Base-by-base conservation (phyloP, 2,329 filamentous ascomycete species). In the Aspergillus tamarii region DNA sequence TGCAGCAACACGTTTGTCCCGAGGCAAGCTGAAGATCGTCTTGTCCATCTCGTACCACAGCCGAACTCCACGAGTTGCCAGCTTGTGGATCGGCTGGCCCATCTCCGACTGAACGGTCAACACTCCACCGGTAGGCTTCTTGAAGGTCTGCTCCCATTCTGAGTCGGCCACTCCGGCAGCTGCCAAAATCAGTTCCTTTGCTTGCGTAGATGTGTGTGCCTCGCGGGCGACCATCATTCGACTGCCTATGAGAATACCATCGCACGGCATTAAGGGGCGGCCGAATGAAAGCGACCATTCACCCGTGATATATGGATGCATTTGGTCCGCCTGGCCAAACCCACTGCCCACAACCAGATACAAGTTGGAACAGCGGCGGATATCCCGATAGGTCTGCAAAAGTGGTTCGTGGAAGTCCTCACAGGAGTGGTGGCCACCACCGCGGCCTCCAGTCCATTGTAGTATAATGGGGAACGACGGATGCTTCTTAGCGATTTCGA, bases 211-310 rank as follows among this genome's bases (percentile, higher is more conserved):
- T 11, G 94, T 97, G 74, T 96, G 89, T 0, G 92, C 92, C 78
- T 97, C 94, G 82, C 95, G 94, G 64, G 94, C 91, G 58, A 94
- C 91, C 94, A 97, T 97, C 87, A 96, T 91, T 72, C 94, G 92
- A 78, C 91, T 95, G 70, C 92, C 94, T 70, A 97, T 95, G 67
- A 97, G 83, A 74, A 91, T 92, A 70, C 94, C 94, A 77, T 97
- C 94, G 74, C 94, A 97, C 12, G 94, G 94, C 94, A 97, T 97
- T 4, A 92, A 87, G 28, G 93, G 92, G 75, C 95, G 96, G 64
- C 92, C 92, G 73, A 90, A 96, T 73, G 89, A 89, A 77, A 86
- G 88, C 19, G 93, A 91, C 94, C 94, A 97, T 58, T 87, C 84
- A 79, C 94, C 94, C 46, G 92, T 96, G 62, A 97, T 85, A 79